A percentile compares a stretch with the other conserved stretches of the same genome.
These are phyloP conservation scores for Phycomyces nitens DNA, from an alignment of 192 early-diverging fungal species.

Conservation along the genomic window DNA sequence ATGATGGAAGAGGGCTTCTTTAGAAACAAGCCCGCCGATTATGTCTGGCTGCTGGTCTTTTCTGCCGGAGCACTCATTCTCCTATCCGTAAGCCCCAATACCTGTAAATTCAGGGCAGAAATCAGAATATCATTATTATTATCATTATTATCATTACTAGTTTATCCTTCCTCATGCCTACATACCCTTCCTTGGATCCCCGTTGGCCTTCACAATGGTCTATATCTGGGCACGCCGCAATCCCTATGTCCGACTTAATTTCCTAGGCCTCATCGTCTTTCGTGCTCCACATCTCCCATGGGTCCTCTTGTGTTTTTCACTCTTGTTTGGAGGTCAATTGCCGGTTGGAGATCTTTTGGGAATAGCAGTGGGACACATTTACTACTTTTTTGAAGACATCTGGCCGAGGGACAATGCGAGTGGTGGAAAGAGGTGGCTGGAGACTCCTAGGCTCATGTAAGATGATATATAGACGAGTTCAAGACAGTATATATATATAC, in stretches of 20 bases:
- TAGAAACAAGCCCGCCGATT: slow-evolving; percentile 86
- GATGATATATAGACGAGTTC: background rate
- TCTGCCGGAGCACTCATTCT: slow-evolving; percentile 43
- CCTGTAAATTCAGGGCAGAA: background rate
- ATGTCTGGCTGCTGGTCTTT: slow-evolving; percentile 83
- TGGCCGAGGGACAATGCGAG: slow-evolving; percentile 75
- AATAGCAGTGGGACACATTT: slow-evolving; percentile 86
- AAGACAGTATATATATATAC: background rate
- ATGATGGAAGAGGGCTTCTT: slow-evolving; percentile 95
- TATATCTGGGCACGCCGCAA: slow-evolving; percentile 98
- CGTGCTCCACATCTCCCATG: slow-evolving; percentile 90
- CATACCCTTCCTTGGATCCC: slow-evolving; percentile 78
- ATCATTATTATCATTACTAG: slow-evolving; percentile 26
- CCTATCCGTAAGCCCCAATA: slow-evolving; percentile 23
- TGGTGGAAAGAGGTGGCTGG: slow-evolving; percentile 48
- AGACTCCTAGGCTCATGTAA: slow-evolving; percentile 55
- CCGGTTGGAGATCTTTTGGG: slow-evolving; percentile 81
- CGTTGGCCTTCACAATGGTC: slow-evolving; percentile 81
- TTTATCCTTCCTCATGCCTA: slow-evolving; percentile 41
- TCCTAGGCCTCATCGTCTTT: slow-evolving; percentile 89
- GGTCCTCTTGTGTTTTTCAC: slow-evolving; percentile 84
- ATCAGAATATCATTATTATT: slow-evolving; percentile 16
- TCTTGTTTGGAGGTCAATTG: slow-evolving; percentile 71
- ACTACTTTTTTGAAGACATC: slow-evolving; percentile 94
- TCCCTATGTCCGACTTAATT: slow-evolving; percentile 81